Conservation (phyloP, 164 flowering plant species). For the Magnolia sinica region DNA sequence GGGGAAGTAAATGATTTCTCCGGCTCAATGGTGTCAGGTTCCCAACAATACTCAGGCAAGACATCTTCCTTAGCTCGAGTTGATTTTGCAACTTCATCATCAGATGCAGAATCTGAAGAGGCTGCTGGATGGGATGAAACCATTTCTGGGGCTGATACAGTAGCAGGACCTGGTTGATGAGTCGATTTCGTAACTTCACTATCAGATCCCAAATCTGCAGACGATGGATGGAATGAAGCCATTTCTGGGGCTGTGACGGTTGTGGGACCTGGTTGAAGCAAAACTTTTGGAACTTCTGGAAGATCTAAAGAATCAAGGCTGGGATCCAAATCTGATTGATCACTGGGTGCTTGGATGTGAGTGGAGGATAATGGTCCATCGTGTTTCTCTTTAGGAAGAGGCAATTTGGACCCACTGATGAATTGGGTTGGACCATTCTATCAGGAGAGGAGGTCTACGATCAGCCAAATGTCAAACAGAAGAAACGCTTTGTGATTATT, state of each 20-base stretch:
- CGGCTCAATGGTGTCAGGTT: conserved; percentile 23
- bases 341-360: conserved; percentile 26
- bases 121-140: background rate
- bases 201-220: conserved; percentile 7
- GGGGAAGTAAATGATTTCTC: conserved; percentile 20
- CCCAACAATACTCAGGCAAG: conserved; percentile 13
- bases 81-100: conserved; percentile 19
- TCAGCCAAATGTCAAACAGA: background rate
- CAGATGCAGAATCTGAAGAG: background rate
- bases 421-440: conserved; percentile 88
- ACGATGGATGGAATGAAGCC: conserved; percentile 15
- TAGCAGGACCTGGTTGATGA: background rate
- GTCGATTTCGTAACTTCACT: background rate
- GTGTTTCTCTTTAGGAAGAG: conserved; percentile 75
- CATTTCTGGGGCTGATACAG: background rate
- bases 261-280: conserved; percentile 31
- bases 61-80: conserved; percentile 19
- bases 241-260: conserved; percentile 31
- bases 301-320: conserved; percentile 55
- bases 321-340: conserved; percentile 51
- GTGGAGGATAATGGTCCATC: conserved; percentile 39
- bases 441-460: background rate
- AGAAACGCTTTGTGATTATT: background rate
- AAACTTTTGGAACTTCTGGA: conserved; percentile 79
- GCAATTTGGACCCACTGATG: conserved; percentile 59